Evolutionary conservation across 2,329 filamentous ascomycete genomes (phyloP), one percentile per base, ranked within the genome.

Genomic region (Penicillium sp.): DNA sequence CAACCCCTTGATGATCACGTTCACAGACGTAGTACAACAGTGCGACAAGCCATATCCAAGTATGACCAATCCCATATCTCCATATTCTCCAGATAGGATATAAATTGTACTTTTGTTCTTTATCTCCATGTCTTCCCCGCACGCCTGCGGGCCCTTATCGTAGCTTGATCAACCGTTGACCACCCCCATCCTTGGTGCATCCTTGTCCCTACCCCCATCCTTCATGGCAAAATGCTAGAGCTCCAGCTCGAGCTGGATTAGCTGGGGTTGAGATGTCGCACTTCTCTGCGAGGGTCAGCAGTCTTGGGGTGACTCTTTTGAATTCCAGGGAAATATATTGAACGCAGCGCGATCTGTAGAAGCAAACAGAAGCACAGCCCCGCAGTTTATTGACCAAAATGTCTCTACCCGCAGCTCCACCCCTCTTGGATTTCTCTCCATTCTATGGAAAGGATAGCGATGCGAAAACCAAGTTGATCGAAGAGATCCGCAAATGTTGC

Each of bases 341-440:
- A 41, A 33, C n/a, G 9, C 13, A 36, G 21, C 4, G 6, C 27
- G 23, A 50, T 64, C 61, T 70, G 27, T 50, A 66, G 19, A 13
- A 23, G 3, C 21, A 41, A 27, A 23, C 15, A 15, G 8, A 50
- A 38, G 19, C 27, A 25, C 16, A 41, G 55, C 57, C 27, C 59
- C 67, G 47, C 60, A 63, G 27, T 61, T 50, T 29, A 54, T 61
- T 36, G 21, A 67, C 64, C 61, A 58, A 19, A 45, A 67, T 72
- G 68, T 45, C 65, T 45, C 8, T 29, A 3, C 55, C 69, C 45
- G 27, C 61, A 16, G 70, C 70, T 19, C 70, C 71, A 27, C 71
- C 72, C 13, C 68, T 74, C 33, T 61, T 74, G 23, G 70, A 74
- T 46, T 72, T 74, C 49, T 68, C 70, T 27, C 57, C 67, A 29